Evolutionary conservation across 2,329 filamentous ascomycete species (phyloP).

Genomic region (Hymenoscyphus salicellus): DNA sequence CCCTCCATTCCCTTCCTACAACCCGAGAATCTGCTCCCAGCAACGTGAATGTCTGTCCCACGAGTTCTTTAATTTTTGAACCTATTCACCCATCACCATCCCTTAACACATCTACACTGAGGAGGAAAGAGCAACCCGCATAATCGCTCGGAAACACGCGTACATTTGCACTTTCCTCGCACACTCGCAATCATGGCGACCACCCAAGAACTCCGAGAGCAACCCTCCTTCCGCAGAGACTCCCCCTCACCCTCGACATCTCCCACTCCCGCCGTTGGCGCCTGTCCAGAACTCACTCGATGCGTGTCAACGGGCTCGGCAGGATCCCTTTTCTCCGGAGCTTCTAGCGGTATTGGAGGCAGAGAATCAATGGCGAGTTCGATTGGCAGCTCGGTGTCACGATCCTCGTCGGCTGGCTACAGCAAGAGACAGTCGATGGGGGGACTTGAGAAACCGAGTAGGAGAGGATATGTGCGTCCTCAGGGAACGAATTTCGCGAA

Average conservation of each 20-base stretch:
- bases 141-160: constrained; percentile 18
- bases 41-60: neutral
- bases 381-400: constrained; percentile 51
- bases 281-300: constrained; percentile 58
- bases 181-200: constrained; percentile 41
- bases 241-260: constrained; percentile 65
- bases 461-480: constrained; percentile 37
- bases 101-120: neutral
- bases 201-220: constrained; percentile 28
- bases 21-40: neutral
- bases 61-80: neutral
- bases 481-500: constrained; percentile 67
- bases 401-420: constrained; percentile 60
- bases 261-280: constrained; percentile 61
- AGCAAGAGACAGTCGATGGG: constrained; percentile 47
- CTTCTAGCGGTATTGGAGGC: constrained; percentile 37
- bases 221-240: constrained; percentile 32
- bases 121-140: constrained; percentile 9
- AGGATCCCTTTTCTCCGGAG: constrained; percentile 48
- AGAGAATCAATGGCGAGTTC: constrained; percentile 53
- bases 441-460: constrained; percentile 38
- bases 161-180: neutral
- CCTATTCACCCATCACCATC: neutral
- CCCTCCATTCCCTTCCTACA: neutral
- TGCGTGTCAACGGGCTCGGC: constrained; percentile 57